phyloP scores from a whole-genome alignment of 257 asterid species.

The Scutellaria barbata region DNA sequence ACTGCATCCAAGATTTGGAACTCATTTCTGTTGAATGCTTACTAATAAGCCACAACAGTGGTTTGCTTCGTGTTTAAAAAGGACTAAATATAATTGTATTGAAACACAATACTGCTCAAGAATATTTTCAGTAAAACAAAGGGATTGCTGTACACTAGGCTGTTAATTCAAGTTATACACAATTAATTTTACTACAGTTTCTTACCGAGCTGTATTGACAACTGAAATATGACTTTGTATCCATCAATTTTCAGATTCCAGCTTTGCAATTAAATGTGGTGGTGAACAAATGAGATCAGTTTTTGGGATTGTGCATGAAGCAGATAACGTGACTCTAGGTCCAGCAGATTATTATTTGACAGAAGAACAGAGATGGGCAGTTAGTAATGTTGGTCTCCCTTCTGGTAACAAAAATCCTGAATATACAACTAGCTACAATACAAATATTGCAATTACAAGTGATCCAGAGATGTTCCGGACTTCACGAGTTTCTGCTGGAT shows the following conservation, averaged over 20 bases:
- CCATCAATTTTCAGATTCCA: constrained; percentile 54
- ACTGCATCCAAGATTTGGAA: too few species aligned
- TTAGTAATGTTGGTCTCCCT: constrained; percentile 78
- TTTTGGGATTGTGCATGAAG: constrained; percentile 47
- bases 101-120: background rate
- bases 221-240: background rate
- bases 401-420: constrained; percentile 46
- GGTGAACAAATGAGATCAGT: constrained; percentile 58
- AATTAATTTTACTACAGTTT: background rate
- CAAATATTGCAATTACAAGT: constrained; percentile 53
- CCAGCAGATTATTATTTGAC: constrained; percentile 66
- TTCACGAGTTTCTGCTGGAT: constrained; percentile 73
- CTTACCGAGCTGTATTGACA: background rate
- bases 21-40: too few species aligned
- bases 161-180: background rate
- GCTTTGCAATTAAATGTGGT: constrained; percentile 75
- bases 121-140: background rate
- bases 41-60: too few species aligned
- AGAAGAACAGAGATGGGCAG: constrained; percentile 67
- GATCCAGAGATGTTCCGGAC: constrained; percentile 66
- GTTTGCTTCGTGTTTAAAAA: background rate
- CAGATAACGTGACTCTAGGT: constrained; percentile 62
- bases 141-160: background rate
- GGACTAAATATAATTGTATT: background rate
- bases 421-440: constrained; percentile 35